These are phyloP conservation scores for Aspergillus felis DNA, from an alignment of 2,329 filamentous ascomycete species.

Conservation along the genomic window DNA sequence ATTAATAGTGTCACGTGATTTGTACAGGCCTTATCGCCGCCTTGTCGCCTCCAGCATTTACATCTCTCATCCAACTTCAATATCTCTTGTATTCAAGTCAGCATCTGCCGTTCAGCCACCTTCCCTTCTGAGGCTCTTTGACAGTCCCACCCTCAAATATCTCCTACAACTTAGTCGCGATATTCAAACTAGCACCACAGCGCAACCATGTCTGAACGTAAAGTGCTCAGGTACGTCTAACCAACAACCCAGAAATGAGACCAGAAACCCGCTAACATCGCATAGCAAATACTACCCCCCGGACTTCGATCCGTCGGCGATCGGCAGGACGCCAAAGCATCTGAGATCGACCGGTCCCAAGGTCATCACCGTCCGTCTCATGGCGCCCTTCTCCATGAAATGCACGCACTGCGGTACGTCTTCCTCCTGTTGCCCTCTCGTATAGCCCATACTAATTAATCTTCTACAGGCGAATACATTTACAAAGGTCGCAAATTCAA, in stretches of 20 bases:
- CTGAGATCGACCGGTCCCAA: slow-evolving; percentile 65
- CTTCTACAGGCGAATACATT: slow-evolving; percentile 66
- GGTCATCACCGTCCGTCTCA: slow-evolving; percentile 80
- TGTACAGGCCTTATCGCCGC: not conserved
- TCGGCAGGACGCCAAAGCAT: slow-evolving; percentile 62
- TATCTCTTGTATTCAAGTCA: not conserved
- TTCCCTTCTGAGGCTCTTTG: not conserved
- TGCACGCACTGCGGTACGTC: slow-evolving; percentile 49
- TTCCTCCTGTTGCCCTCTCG: not conserved
- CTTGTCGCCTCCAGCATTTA: not conserved
- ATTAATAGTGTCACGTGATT: not conserved
- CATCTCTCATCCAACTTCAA: not conserved
- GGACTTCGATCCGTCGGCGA: slow-evolving; percentile 85
- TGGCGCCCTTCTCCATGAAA: slow-evolving; percentile 82
- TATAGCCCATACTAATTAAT: not conserved
- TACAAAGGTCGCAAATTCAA: slow-evolving; percentile 96
- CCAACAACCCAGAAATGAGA: not conserved
- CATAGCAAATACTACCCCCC: slow-evolving; percentile 54
- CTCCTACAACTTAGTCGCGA: not conserved
- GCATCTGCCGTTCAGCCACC: not conserved
- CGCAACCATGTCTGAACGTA: slow-evolving; percentile 4
- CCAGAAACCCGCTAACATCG: not conserved
- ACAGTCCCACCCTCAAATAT: not conserved
- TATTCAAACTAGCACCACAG: not conserved
- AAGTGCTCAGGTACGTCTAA: not conserved